Evolutionary conservation across 2,329 filamentous ascomycete genomes (phyloP).

Genomic region (Cryphonectria nitschkei): DNA sequence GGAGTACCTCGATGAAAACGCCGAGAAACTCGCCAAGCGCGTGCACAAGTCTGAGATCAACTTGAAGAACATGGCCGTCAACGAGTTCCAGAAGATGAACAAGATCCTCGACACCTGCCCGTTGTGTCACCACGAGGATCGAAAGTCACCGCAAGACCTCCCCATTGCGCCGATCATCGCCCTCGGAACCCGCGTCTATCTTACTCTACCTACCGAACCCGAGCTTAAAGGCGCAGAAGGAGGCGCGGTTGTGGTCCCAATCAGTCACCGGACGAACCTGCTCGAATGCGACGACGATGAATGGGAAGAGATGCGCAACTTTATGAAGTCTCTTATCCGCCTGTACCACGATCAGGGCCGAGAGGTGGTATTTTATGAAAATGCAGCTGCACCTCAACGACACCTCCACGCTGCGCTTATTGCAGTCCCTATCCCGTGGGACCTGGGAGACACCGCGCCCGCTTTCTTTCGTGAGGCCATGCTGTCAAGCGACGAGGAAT

Average conservation of each 20-base stretch:
- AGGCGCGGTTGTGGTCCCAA: conserved; percentile 85
- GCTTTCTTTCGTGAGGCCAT: conserved; percentile 97
- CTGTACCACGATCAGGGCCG: conserved; percentile 94
- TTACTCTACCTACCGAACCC: conserved; percentile 88
- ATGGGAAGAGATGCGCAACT: conserved; percentile 98
- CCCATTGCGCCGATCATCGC: conserved; percentile 86
- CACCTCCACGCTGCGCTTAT: conserved; percentile 84
- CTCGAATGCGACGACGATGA: conserved; percentile 97
- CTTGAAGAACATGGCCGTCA: conserved; percentile 84
- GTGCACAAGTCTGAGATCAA: conserved; percentile 88
- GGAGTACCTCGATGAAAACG: conserved; percentile 98
- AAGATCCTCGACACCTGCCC: conserved; percentile 84
- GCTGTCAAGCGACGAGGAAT: conserved; percentile 84
- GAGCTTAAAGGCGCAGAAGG: conserved; percentile 74
- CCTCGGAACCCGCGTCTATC: conserved; percentile 80
- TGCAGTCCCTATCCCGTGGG: conserved; percentile 85
- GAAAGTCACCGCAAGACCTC: conserved; percentile 61
- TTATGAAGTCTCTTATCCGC: conserved; percentile 94
- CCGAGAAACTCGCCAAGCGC: conserved; percentile 81
- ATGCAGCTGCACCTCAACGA: conserved; percentile 79
- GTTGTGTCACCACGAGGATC: conserved; percentile 89
- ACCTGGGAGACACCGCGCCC: conserved; percentile 86
- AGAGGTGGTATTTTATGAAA: conserved; percentile 96
- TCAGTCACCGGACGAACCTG: conserved; percentile 84
- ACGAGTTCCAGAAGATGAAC: conserved; percentile 88